Percentiles rank a stretch among this genome's conserved stretches.
phyloP scores from a whole-genome alignment of 164 flowering plant species.

The Magnolia changhungtana region DNA sequence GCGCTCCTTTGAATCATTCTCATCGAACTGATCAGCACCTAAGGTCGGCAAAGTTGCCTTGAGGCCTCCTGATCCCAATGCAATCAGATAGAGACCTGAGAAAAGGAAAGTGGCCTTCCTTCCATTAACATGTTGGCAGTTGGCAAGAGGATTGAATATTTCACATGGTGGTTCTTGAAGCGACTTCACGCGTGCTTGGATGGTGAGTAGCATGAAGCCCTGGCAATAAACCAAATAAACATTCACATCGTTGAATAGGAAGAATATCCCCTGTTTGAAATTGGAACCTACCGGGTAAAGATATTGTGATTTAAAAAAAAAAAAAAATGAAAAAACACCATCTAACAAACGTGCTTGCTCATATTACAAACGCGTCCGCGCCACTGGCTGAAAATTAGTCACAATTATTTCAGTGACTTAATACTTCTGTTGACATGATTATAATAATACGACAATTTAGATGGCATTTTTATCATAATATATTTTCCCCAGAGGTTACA shows the following conservation, averaged over 20 bases:
- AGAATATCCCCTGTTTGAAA: too few relatives aligned
- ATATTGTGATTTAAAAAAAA: background rate
- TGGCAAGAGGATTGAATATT: background rate
- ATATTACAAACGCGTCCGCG: too few relatives aligned
- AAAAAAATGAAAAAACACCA: too few relatives aligned
- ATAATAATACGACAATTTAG: too few relatives aligned
- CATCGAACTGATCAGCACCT: constrained; percentile 13
- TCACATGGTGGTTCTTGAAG: constrained; percentile 25
- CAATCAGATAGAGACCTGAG: constrained; percentile 30
- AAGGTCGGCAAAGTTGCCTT: constrained; percentile 27
- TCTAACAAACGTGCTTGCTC: too few relatives aligned
- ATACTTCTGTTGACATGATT: too few relatives aligned
- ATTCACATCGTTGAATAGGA: too few relatives aligned
- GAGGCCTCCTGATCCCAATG: constrained; percentile 34
- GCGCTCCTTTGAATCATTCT: constrained; percentile 13
- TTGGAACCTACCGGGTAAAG: background rate
- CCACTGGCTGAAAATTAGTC: too few relatives aligned
- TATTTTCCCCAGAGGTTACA: too few relatives aligned
- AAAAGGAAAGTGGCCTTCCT: constrained; percentile 22
- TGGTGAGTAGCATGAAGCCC: constrained; percentile 33
- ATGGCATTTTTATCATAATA: too few relatives aligned
- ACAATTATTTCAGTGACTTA: too few relatives aligned
- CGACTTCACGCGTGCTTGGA: constrained; percentile 24
- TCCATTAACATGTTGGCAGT: constrained; percentile 25
- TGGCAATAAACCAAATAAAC: constrained; percentile 1